These are phyloP conservation scores for Cutaneotrichosporon daszewskae DNA, from an alignment of 1,284 basidiomycete species.

Conservation along the genomic window DNA sequence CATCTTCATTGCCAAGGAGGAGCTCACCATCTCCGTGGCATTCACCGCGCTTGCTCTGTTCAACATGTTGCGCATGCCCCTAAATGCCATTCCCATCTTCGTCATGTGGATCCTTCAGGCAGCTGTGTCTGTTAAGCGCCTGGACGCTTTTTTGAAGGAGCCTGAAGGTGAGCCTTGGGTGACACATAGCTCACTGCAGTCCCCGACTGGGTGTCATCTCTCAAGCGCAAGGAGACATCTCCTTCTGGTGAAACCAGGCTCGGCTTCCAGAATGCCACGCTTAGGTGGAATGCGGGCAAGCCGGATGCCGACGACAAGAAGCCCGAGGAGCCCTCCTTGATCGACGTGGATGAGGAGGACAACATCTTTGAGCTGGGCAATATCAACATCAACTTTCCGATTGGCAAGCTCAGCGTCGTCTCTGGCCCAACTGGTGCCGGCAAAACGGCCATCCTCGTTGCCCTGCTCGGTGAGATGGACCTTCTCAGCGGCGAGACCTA, in stretches of 20 bases:
- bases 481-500: conserved; percentile 57
- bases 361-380: conserved; percentile 59
- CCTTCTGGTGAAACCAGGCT: conserved; percentile 49
- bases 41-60: conserved; percentile 49
- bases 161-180: conserved; percentile 58
- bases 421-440: conserved; percentile 74
- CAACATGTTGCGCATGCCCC: conserved; percentile 53
- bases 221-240: conserved; percentile 49
- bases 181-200: conserved; percentile 44
- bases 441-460: conserved; percentile 47
- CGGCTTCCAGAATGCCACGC: conserved; percentile 60
- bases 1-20: conserved; percentile 44
- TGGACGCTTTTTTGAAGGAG: conserved; percentile 72
- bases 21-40: conserved; percentile 47
- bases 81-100: conserved; percentile 40
- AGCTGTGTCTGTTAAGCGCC: conserved; percentile 69
- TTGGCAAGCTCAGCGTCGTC: conserved; percentile 61
- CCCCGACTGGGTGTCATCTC: conserved; percentile 60
- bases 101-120: conserved; percentile 52
- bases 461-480: conserved; percentile 57
- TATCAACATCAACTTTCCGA: conserved; percentile 63
- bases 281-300: conserved; percentile 60
- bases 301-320: conserved; percentile 13
- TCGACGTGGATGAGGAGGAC: conserved; percentile 13
- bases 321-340: conserved; percentile 2